phyloP scores from a whole-genome alignment of 257 asterid genomes.

The Salvia hispanica region DNA sequence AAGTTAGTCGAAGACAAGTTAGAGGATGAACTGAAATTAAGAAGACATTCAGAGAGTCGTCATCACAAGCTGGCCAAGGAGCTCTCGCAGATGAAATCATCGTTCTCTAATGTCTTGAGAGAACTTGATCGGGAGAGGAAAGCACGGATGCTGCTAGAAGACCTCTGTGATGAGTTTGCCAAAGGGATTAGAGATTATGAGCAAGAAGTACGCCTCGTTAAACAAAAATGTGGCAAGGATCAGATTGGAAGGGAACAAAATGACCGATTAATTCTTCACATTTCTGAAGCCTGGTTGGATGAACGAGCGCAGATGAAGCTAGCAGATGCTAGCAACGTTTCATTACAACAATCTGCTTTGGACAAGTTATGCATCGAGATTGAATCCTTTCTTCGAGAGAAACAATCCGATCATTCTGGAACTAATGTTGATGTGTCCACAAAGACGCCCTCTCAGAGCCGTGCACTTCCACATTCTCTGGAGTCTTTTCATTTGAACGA shows the following conservation, averaged over 20 bases:
- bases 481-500: slow-evolving; percentile 58
- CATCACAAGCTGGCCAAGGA: slow-evolving; percentile 57
- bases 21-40: slow-evolving; percentile 57
- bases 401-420: slow-evolving; percentile 33
- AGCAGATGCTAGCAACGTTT: slow-evolving; percentile 40
- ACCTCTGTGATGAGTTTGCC: slow-evolving; percentile 90
- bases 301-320: slow-evolving; percentile 75
- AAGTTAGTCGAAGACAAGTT: slow-evolving; percentile 47
- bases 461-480: slow-evolving; percentile 35
- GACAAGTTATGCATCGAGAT: slow-evolving; percentile 69
- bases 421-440: slow-evolving; percentile 29
- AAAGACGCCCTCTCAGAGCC: slow-evolving; percentile 33
- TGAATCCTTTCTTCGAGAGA: slow-evolving; percentile 64
- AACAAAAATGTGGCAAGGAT: slow-evolving; percentile 46
- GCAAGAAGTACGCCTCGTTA: slow-evolving; percentile 53
- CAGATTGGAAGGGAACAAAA: slow-evolving; percentile 36
- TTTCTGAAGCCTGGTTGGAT: slow-evolving; percentile 94
- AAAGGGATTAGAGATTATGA: slow-evolving; percentile 70
- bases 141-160: slow-evolving; percentile 63
- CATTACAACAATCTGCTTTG: slow-evolving; percentile 52
- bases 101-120: slow-evolving; percentile 45
- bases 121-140: slow-evolving; percentile 66
- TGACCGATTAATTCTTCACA: slow-evolving; percentile 70
- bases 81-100: slow-evolving; percentile 53
- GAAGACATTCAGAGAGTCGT: slow-evolving; percentile 58